These are phyloP conservation scores for Oryza officinalis DNA, from an alignment of 176 grass and related monocot species.

Conservation along the genomic window DNA sequence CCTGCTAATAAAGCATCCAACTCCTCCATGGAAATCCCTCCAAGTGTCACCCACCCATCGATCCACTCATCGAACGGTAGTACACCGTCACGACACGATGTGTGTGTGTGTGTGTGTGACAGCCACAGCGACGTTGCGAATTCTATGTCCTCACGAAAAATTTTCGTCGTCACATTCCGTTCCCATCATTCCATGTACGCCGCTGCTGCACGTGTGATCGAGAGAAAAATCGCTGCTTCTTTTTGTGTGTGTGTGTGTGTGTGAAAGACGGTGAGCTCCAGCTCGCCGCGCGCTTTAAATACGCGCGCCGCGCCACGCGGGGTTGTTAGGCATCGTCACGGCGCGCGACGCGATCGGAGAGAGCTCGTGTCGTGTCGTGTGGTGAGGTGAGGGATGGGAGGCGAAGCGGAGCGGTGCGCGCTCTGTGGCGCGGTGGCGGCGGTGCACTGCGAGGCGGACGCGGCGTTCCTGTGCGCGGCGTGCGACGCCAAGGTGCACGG, in stretches of 20 bases:
- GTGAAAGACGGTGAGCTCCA: neutral
- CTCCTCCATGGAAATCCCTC: neutral
- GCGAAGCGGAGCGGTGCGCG: conserved; percentile 31
- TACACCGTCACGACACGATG: too few relatives aligned
- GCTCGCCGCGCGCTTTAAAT: neutral
- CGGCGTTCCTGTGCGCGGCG: conserved; percentile 59
- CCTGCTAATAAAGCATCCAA: neutral
- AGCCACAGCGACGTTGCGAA: neutral
- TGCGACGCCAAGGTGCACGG: conserved; percentile 89
- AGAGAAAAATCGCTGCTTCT: neutral
- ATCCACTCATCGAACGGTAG: neutral
- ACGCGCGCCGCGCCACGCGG: neutral
- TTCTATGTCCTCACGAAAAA: neutral
- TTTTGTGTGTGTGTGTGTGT: too few relatives aligned
- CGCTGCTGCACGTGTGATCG: neutral
- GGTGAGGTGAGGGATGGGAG: neutral
- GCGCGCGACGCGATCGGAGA: neutral
- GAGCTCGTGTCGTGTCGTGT: neutral
- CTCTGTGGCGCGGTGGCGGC: conserved; percentile 51
- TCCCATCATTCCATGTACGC: neutral
- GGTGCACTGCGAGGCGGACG: conserved; percentile 84
- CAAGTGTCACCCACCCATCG: neutral
- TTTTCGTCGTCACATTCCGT: neutral
- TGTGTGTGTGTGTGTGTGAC: neutral
- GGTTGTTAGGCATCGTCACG: neutral